Base-by-base conservation (phyloP, 257 asterid genomes). In the Solanum stenotomum region DNA sequence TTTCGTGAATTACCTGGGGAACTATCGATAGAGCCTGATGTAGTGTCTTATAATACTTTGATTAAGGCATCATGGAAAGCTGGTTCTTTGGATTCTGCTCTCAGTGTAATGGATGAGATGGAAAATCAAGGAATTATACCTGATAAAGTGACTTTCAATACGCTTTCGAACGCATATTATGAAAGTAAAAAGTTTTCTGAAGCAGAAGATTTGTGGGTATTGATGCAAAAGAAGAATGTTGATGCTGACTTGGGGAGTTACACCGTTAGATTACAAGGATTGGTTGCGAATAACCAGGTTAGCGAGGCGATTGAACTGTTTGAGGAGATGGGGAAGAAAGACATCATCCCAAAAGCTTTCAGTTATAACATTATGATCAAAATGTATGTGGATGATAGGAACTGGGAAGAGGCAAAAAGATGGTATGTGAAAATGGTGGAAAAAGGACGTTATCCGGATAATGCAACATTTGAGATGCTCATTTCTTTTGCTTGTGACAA, bases 171-270 rank as follows among this genome's bases (percentile, higher is more conserved):
- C 15, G 89, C 90, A 0, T 89, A 91, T 29, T 77, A 88, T 46
- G n/a, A 63, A 63, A 35, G 27, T 3, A 90, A 89, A 6, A 92
- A 37, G 67, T 76, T 91, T 31, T 72, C 87, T 0, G 93, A 91
- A 35, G 96, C 91, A 3, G 94, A 95, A n/a, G 90, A 90, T n/a
- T n/a, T 91, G 4, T 94, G 98, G 95, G 70, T 11, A 11, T 33
- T 86, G 90, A 95, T 95, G 96, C 90, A 70, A 37, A 88, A 90
- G 90, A 95, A 90, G 89, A 83, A 83, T 6, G 86, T 90, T 88
- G 27, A 83, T 56, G 89, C 93, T 25, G 88, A 91, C 88, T 27
- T 88, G 65, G 84, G 91, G 87, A 91, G 93, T 46, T 94, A 91
- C 31, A 92, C 90, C 76, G 20, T 93, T 5, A 94, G 90, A 75